Base-by-base conservation (phyloP, 352 stramenopile species). In the Pythium monospermum region DNA sequence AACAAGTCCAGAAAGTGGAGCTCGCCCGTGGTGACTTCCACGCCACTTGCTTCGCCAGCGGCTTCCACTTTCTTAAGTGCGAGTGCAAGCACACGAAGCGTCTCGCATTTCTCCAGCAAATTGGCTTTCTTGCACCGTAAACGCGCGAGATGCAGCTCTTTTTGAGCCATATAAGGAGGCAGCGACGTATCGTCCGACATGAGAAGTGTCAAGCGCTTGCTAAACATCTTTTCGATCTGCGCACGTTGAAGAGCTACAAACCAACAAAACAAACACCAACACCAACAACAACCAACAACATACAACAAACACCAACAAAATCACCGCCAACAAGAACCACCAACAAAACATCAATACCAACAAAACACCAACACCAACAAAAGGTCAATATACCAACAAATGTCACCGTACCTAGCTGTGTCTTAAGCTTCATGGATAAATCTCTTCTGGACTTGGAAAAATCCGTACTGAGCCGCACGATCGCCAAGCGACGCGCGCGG, bases 1-100 rank as follows among this genome's bases (percentile, higher is more conserved):
- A 90, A 68, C 2, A 89, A 47, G 25, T 87, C 74, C 21, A 92
- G 64, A 21, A 90, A 83, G 36, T 74, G 75, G 13, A 87, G 56
- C 35, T 90, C 78, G 13, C 69, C 64, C 3, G 66, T 63, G 3
- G 76, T 76, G 5, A 81, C 53, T 13, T 88, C 74, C 16, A 64
- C 49, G 0, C 69, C 72, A 8, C 61, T 84, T 6, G 63, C 52
- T 5, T 83, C 57, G 2, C 70, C 69, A 27, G 54, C 58, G 7
- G 63, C 49, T 39, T 87, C 75, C 12, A 87, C 48, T 23, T 73
- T 60, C 33, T 72, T 60, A 3, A 92, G 57, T 4, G 83, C 52
- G 4, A 61, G 57, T 1, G 76, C 73, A 1, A 90, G 47, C 5
- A 81, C 50, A 50, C 61, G 49, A 23, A 92, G 63, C 1, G 71